Conservation (phyloP, 1,139 yeast species). For the Yamadazyma diddensiae region DNA sequence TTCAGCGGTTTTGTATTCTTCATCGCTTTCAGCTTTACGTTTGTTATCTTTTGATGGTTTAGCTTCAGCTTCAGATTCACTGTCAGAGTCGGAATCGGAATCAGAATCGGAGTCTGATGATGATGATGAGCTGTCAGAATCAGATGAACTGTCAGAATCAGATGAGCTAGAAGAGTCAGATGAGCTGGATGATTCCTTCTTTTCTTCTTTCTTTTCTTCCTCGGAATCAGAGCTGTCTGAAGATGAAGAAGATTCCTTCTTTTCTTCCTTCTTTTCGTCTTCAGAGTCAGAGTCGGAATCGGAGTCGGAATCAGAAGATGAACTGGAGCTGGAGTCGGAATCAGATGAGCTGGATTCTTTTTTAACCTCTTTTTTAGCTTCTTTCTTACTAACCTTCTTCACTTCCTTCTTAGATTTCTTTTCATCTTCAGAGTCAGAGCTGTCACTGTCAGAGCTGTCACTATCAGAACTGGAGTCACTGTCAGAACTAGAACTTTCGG, state of each 20-base stretch:
- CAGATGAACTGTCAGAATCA: background rate
- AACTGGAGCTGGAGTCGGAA: slow-evolving; percentile 16
- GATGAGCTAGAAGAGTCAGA: slow-evolving; percentile 9
- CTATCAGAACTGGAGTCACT: background rate
- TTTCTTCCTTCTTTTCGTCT: slow-evolving; percentile 11
- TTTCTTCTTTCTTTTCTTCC: slow-evolving; percentile 11
- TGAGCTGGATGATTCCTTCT: slow-evolving; percentile 14
- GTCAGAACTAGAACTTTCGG: slow-evolving; percentile 1
- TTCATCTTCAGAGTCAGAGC: slow-evolving; percentile 12
- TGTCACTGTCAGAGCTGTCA: slow-evolving; percentile 13
- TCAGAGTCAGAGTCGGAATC: slow-evolving; percentile 13
- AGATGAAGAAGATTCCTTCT: slow-evolving; percentile 8
- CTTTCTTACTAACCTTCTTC: slow-evolving; percentile 11
- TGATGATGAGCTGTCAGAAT: slow-evolving; percentile 21
- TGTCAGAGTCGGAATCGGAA: slow-evolving; percentile 26
- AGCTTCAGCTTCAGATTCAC: slow-evolving; percentile 24
- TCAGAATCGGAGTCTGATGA: slow-evolving; percentile 17
- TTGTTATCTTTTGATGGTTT: slow-evolving; percentile 20
- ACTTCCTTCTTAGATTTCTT: slow-evolving; percentile 25
- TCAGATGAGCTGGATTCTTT: slow-evolving; percentile 17
- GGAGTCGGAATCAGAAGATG: slow-evolving; percentile 15
- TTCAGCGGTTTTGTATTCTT: slow-evolving; percentile 23
- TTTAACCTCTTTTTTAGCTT: slow-evolving; percentile 9
- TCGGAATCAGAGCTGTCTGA: slow-evolving; percentile 11
- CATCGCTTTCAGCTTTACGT: slow-evolving; percentile 33